Base-by-base conservation (phyloP, 345 rosid genomes). In the Durio zibethinus region DNA sequence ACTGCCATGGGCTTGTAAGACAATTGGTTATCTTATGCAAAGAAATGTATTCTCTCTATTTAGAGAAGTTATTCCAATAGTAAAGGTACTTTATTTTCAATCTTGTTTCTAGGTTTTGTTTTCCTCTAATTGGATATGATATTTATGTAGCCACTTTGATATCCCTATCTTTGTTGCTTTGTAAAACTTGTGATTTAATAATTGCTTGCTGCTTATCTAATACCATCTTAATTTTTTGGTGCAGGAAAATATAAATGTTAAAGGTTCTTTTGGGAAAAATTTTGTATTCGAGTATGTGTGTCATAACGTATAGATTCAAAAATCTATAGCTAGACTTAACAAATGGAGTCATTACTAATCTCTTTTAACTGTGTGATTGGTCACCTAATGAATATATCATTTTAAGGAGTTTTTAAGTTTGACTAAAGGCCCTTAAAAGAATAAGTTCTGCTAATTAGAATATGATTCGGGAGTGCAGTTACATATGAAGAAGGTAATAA, bases 1-100 rank as follows among this genome's bases (percentile, higher is more conserved):
- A 86, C 89, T 88, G 82, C 99, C 98, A 59, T 93, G 98, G 98
- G 92, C 81, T 79, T 96, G 97, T 86, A 90, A 91, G 86, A 74
- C 85, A 60, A 89, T 90, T 40, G 83, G 89, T 74, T 83, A 88
- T 82, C 94, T 96, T 65, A 79, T 83, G 76, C 86, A 86, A 80
- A 87, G 83, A 81, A 87, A 89, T 45, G 81, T 82, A 63, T 91
- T 90, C 63, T 67, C 85, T 72, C 82, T 90, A 72, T 86, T 87
- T 65, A 83, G 98, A 80, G 97, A 88, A 73, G 87, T 93, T 47
- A 80, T 90, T 85, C 82, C 82, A 71, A 83, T 78, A 36, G 90
- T 79, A n/a, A 88, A 87, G 97, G 99, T 96, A 86, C 36, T 38
- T 38, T 8, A 70, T 70, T 23, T 70, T 9, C 10, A 33, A 33